These are phyloP conservation scores for Kwoniella sp. DNA, from an alignment of 768 basidiomycete genomes.

Conservation along the genomic window DNA sequence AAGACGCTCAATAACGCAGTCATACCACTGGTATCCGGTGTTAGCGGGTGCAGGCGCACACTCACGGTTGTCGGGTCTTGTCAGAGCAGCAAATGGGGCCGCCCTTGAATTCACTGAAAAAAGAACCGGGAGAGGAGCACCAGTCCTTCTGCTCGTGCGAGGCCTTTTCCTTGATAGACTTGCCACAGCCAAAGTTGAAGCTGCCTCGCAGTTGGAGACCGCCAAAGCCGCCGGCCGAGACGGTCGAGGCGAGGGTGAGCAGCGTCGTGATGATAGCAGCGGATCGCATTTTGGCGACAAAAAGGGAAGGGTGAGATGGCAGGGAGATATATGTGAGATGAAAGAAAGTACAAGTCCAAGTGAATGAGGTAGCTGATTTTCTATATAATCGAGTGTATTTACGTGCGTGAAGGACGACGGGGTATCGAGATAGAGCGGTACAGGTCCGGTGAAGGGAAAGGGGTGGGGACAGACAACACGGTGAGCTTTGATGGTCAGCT, in stretches of 20 bases:
- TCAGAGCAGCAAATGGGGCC: slow-evolving; percentile 30
- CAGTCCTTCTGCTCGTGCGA: slow-evolving; percentile 16
- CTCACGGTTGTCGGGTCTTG: slow-evolving; percentile 30
- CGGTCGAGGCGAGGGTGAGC: slow-evolving; percentile 13
- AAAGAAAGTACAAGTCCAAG: not conserved
- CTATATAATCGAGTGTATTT: not conserved
- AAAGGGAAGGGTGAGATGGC: not conserved
- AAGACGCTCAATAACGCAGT: not conserved
- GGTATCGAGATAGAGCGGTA: no score
- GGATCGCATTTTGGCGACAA: slow-evolving; percentile 3
- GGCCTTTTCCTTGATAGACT: slow-evolving; percentile 20
- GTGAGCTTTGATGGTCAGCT: not conserved
- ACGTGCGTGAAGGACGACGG: not conserved
- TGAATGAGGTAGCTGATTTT: not conserved
- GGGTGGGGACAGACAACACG: not conserved
- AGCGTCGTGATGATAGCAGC: slow-evolving; percentile 6
- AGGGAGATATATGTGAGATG: not conserved
- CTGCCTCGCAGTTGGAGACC: not conserved
- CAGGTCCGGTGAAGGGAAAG: not conserved
- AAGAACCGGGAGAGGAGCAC: slow-evolving; percentile 29
- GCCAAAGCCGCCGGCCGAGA: slow-evolving; percentile 16
- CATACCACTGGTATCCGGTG: no score
- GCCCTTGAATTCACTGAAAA: slow-evolving; percentile 30
- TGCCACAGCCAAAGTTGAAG: slow-evolving; percentile 28
- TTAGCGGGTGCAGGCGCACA: no score